A percentile compares a stretch with the other conserved stretches of the same genome.
phyloP scores from a whole-genome alignment of 2,329 filamentous ascomycete genomes.

The Calcarisporium arbuscula region DNA sequence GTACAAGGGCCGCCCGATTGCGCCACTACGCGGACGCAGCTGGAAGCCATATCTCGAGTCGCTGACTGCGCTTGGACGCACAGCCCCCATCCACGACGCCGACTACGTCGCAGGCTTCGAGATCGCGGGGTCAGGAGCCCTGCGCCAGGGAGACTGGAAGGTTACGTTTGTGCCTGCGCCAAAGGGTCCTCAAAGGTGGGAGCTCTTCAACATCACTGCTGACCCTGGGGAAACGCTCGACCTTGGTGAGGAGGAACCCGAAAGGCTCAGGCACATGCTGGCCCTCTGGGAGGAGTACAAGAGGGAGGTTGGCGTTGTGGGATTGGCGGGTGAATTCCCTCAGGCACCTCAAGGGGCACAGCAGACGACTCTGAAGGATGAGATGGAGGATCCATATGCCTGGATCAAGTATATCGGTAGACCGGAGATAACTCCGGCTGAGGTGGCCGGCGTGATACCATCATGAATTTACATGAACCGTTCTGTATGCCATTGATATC shows the following conservation, averaged over 20 bases:
- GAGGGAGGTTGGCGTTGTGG: slow-evolving; percentile 12
- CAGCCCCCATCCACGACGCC: slow-evolving; percentile 32
- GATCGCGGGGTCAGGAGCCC: slow-evolving; percentile 24
- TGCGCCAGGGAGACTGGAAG: slow-evolving; percentile 29
- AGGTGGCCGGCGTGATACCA: not conserved
- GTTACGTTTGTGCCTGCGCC: slow-evolving; percentile 21
- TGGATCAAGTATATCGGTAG: slow-evolving; percentile 11
- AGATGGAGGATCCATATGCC: slow-evolving; percentile 8
- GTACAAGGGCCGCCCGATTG: slow-evolving; percentile 38
- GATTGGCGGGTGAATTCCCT: slow-evolving; percentile 3
- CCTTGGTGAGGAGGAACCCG: slow-evolving; percentile 16
- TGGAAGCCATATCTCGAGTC: slow-evolving; percentile 7
- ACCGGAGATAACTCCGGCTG: not conserved
- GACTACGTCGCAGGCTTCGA: slow-evolving; percentile 25
- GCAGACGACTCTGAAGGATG: slow-evolving; percentile 3
- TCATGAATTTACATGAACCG: too few species aligned
- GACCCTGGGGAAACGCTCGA: slow-evolving; percentile 27
- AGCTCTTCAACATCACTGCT: slow-evolving; percentile 23
- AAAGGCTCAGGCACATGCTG: slow-evolving; percentile 21
- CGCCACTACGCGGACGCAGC: slow-evolving; percentile 39
- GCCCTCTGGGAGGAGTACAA: slow-evolving; percentile 28
- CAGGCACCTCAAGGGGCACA: not conserved
- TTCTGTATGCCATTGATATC: too few species aligned
- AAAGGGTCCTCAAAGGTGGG: slow-evolving; percentile 22
- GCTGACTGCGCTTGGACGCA: not conserved